A percentile compares a stretch with the other conserved stretches of the same genome.
These are phyloP conservation scores for Saccharomyces hybrid DNA, from an alignment of 1,139 yeast species.

Conservation along the genomic window DNA sequence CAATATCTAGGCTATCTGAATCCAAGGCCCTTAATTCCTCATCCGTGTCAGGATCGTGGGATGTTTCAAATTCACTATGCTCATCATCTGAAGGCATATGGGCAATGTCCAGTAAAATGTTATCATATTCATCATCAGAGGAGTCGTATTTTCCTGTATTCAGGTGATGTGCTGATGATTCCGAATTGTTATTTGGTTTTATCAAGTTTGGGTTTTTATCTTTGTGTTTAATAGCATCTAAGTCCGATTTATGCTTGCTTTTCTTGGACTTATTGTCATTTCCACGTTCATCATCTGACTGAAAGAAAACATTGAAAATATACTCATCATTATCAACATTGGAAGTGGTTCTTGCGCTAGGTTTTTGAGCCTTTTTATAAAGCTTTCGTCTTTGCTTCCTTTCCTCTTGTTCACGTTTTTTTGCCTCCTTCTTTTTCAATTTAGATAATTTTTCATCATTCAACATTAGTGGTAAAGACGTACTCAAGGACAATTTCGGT, in stretches of 20 bases:
- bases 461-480: slow-evolving; percentile 36
- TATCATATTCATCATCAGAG: too few species aligned
- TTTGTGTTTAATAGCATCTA: too few species aligned
- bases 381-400: slow-evolving; percentile 22
- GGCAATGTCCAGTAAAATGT: too few species aligned
- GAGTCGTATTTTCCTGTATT: too few species aligned
- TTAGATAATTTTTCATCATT: slow-evolving; percentile 27
- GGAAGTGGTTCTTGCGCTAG: slow-evolving; percentile 12
- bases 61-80: too few species aligned
- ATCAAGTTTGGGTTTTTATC: too few species aligned
- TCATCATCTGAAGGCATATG: too few species aligned
- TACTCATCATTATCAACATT: slow-evolving; percentile 28
- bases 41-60: too few species aligned
- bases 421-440: slow-evolving; percentile 25
- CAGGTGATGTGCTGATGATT: too few species aligned
- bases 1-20: not conserved
- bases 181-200: too few species aligned
- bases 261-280: too few species aligned
- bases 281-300: slow-evolving; percentile 30
- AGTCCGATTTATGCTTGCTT: slow-evolving; percentile 3
- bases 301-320: slow-evolving; percentile 30
- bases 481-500: slow-evolving; percentile 28
- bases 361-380: slow-evolving; percentile 16
- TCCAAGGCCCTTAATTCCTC: not conserved
- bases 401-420: slow-evolving; percentile 33